These are phyloP conservation scores for Stachybotrys echinatus DNA, from an alignment of 2,329 filamentous ascomycete species.

Conservation along the genomic window DNA sequence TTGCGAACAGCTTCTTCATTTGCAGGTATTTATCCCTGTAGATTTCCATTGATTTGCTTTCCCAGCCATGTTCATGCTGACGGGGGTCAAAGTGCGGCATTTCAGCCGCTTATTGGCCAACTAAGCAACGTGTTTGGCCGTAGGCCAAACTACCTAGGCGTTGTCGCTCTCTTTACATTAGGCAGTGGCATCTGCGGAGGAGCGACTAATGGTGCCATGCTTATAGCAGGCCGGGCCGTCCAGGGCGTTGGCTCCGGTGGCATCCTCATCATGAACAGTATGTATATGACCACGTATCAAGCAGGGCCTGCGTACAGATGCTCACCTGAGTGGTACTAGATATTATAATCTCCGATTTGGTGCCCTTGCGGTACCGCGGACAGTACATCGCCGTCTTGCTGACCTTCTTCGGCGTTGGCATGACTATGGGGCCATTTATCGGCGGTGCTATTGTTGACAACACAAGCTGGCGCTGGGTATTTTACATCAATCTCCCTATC, in stretches of 20 bases:
- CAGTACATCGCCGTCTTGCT: neutral
- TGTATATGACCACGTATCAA: too few relatives aligned
- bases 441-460: neutral
- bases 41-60: neutral
- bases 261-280: neutral
- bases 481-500: conserved; percentile 1
- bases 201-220: neutral
- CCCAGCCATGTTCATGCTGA: neutral
- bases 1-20: conserved; percentile 19
- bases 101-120: neutral
- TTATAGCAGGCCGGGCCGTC: neutral
- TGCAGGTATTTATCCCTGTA: neutral
- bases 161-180: neutral
- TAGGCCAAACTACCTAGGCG: neutral
- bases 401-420: neutral
- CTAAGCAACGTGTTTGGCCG: neutral
- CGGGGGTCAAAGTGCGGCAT: neutral
- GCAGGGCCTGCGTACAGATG: neutral
- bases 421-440: neutral
- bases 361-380: neutral
- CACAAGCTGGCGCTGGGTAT: neutral
- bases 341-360: neutral
- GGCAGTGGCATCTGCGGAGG: neutral
- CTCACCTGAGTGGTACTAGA: neutral
- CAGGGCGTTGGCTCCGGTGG: neutral